Percentiles rank a stretch among this genome's conserved stretches.
Evolutionary conservation across 257 asterid genomes (phyloP).

Genomic region (Haberlea rhodopensis): DNA sequence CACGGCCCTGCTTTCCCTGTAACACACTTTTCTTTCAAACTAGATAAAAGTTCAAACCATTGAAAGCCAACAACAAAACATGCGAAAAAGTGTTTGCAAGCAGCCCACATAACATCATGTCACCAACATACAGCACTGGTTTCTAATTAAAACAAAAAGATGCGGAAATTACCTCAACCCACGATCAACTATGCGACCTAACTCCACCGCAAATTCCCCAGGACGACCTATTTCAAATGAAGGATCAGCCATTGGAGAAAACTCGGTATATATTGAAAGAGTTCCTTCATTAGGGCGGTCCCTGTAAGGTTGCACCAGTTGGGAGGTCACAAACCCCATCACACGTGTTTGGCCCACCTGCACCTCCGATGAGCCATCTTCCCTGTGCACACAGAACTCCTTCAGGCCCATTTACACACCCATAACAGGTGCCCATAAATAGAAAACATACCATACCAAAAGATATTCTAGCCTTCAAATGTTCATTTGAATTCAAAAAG

Average conservation of each 20-base stretch:
- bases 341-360: slow-evolving; percentile 89
- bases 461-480: too few relatives aligned
- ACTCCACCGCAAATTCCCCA: slow-evolving; percentile 83
- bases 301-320: slow-evolving; percentile 83
- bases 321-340: slow-evolving; percentile 78
- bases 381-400: slow-evolving; percentile 48
- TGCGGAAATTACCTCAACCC: slow-evolving; percentile 71
- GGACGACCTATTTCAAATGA: slow-evolving; percentile 91
- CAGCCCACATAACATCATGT: background rate
- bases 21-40: slow-evolving; percentile 24
- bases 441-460: background rate
- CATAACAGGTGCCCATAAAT: background rate
- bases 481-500: background rate
- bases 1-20: slow-evolving; percentile 96
- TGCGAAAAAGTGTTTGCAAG: background rate
- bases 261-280: slow-evolving; percentile 79
- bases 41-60: too few relatives aligned
- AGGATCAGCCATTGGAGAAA: slow-evolving; percentile 99
- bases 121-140: background rate
- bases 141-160: background rate
- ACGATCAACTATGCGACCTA: slow-evolving; percentile 94
- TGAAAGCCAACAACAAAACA: slow-evolving; percentile 15
- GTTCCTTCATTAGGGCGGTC: slow-evolving; percentile 92
- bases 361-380: slow-evolving; percentile 98
- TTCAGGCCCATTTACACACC: slow-evolving; percentile 9